phyloP scores from a whole-genome alignment of 257 asterid genomes.

The Salvia rosmarinus region DNA sequence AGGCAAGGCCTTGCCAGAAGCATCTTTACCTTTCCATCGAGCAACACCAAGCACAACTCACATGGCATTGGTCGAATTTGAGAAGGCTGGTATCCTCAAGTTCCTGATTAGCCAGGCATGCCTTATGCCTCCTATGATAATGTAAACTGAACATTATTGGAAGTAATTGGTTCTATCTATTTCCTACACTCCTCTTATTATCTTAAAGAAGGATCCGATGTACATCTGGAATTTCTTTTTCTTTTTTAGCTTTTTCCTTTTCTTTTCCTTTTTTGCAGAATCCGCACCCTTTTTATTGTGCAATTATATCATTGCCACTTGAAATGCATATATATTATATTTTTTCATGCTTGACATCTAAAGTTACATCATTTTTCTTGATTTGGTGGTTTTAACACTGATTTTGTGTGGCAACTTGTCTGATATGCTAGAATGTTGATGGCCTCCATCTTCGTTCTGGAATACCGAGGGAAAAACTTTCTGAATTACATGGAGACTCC shows the following conservation, averaged over 20 bases:
- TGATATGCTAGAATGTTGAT: conserved; percentile 75
- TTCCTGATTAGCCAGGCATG: conserved; percentile 90
- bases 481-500: conserved; percentile 92
- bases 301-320: conserved; percentile 1
- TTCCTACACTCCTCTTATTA: not conserved
- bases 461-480: conserved; percentile 79
- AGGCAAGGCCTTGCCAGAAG: conserved; percentile 94
- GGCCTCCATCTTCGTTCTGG: conserved; percentile 98
- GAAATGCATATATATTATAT: conserved; percentile 28
- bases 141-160: conserved; percentile 3
- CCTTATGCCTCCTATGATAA: conserved; percentile 11
- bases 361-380: conserved; percentile 19
- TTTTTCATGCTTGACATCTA: not conserved
- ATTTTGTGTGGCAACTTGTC: conserved; percentile 24
- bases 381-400: conserved; percentile 28
- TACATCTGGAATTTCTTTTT: conserved; percentile 4
- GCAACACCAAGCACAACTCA: conserved; percentile 93
- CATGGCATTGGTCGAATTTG: conserved; percentile 90
- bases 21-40: conserved; percentile 93
- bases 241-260: conserved; percentile 23
- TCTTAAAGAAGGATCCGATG: not conserved
- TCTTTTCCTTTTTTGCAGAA: no score
- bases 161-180: conserved; percentile 12
- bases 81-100: conserved; percentile 84
- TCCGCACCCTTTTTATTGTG: conserved; percentile 3